A percentile compares a stretch with the other conserved stretches of the same genome.
phyloP scores from a whole-genome alignment of 768 basidiomycete genomes.

The Peribolospora baueri region DNA sequence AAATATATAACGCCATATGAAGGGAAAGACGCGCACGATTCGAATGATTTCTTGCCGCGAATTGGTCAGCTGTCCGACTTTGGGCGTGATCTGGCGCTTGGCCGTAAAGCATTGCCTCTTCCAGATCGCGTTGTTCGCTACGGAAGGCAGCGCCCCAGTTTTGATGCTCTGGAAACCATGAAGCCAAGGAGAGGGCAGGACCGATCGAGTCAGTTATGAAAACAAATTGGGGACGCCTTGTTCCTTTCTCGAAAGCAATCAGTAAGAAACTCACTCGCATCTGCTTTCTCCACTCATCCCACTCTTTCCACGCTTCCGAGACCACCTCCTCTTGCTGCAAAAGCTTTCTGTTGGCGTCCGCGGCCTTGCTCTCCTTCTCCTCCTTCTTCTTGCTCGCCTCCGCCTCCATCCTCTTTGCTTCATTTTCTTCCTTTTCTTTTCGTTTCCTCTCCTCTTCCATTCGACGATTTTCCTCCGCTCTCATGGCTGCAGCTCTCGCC shows the following conservation, averaged over 20 bases:
- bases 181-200: constrained; percentile 7
- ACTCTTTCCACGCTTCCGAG: constrained; percentile 9
- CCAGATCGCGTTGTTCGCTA: constrained; percentile 33
- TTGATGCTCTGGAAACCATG: constrained; percentile 33
- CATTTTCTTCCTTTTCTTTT: not conserved
- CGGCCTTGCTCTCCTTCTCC: constrained; percentile 3
- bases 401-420: constrained; percentile 5
- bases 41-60: constrained; percentile 29
- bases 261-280: constrained; percentile 7
- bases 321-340: not conserved
- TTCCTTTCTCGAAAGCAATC: constrained; percentile 6
- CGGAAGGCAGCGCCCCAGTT: constrained; percentile 33
- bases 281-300: constrained; percentile 12
- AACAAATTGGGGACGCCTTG: constrained; percentile 11
- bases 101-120: constrained; percentile 41
- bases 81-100: constrained; percentile 59
- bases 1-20: too few species aligned
- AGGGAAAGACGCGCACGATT: not conserved
- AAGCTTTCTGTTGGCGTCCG: not conserved
- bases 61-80: constrained; percentile 66
- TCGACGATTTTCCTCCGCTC: too few species aligned
- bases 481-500: too few species aligned
- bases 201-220: not conserved
- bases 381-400: constrained; percentile 5
- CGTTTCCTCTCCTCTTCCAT: constrained; percentile 3